These are phyloP conservation scores for Hyaloscypha variabilis DNA, from an alignment of 495 filamentous ascomycete genomes.

Conservation along the genomic window DNA sequence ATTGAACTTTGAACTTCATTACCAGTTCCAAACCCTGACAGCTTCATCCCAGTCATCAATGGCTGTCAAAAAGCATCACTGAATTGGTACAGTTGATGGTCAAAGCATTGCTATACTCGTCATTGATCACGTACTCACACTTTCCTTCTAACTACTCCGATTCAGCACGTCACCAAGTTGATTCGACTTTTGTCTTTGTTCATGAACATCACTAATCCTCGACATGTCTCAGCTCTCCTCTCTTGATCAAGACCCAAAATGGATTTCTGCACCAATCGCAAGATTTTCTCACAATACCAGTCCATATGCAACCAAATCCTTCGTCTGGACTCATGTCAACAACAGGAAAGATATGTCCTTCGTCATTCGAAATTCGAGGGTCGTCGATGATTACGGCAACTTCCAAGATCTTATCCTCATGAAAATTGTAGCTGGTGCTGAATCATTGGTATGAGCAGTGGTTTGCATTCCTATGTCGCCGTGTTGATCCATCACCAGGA, in stretches of 20 bases:
- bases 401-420: conserved; percentile 29
- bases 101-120: conserved; percentile 15
- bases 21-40: not conserved
- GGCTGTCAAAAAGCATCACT: not conserved
- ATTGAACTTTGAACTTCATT: not conserved
- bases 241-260: conserved; percentile 24
- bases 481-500: conserved; percentile 15
- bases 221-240: conserved; percentile 28
- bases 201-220: conserved; percentile 23
- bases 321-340: conserved; percentile 37
- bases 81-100: not conserved
- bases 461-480: no score
- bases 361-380: conserved; percentile 33
- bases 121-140: conserved; percentile 26
- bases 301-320: conserved; percentile 26
- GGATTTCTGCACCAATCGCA: conserved; percentile 29
- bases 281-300: conserved; percentile 39
- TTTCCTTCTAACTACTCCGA: conserved; percentile 8
- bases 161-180: not conserved
- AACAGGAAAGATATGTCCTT: conserved; percentile 42
- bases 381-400: conserved; percentile 29
- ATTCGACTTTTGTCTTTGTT: conserved; percentile 21
- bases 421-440: conserved; percentile 41
- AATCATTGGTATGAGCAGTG: conserved; percentile 39
- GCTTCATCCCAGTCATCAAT: not conserved